phyloP scores from a whole-genome alignment of 2,329 filamentous ascomycete species.

The Colletotrichum liaoningense region DNA sequence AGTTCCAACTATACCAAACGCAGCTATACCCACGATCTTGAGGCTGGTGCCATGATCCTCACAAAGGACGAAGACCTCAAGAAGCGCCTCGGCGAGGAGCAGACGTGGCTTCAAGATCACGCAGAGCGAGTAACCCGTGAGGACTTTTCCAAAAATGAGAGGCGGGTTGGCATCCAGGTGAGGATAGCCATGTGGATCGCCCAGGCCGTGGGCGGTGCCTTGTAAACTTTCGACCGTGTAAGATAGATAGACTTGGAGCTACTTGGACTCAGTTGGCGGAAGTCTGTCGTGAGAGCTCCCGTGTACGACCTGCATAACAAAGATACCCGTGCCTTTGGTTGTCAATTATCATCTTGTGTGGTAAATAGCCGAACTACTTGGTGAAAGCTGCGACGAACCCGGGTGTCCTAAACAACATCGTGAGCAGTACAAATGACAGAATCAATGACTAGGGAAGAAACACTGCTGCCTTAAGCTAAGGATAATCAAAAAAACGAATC shows the following conservation, averaged over 20 bases:
- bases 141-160: slow-evolving; percentile 84
- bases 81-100: slow-evolving; percentile 80
- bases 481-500: no score
- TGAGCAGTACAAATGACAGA: not conserved
- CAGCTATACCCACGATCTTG: slow-evolving; percentile 91
- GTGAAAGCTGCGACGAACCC: not conserved
- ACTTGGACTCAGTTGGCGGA: not conserved
- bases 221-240: slow-evolving; percentile 60
- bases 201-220: slow-evolving; percentile 83
- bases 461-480: not conserved
- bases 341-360: not conserved
- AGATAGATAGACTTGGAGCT: not conserved
- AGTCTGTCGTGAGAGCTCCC: not conserved
- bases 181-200: slow-evolving; percentile 95
- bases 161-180: slow-evolving; percentile 87
- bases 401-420: not conserved
- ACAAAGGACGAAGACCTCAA: slow-evolving; percentile 81
- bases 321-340: slow-evolving; percentile 14
- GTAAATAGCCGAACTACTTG: no score
- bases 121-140: slow-evolving; percentile 76
- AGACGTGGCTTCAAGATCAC: slow-evolving; percentile 82
- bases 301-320: not conserved
- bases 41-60: slow-evolving; percentile 87
- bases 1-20: slow-evolving; percentile 97
- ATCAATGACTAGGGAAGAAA: not conserved